Base-by-base conservation (phyloP, 2,329 filamentous ascomycete species). In the Torrubiella hemipterigena region DNA sequence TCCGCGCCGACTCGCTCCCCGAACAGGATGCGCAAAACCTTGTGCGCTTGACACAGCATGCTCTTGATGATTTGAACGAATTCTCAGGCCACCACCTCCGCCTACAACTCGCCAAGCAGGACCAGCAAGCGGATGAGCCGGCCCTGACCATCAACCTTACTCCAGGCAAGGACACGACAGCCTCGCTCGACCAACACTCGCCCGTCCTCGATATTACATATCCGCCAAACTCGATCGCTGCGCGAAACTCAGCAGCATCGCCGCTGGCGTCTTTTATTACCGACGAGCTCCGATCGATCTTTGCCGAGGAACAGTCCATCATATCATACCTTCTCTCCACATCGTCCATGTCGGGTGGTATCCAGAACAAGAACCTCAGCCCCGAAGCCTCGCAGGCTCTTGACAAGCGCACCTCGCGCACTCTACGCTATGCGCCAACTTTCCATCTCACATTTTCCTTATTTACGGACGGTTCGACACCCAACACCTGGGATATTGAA, bases 371-470 rank as follows among this genome's bases (percentile, higher is more conserved):
- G 36, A 59, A 59, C 5, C 42, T 71, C 23, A 57, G 61, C 1
- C 59, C 67, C 20, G 64, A 73, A 19, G 58, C 66, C 1, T 60
- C 67, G 16, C 72, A 73, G 24, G 61, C 67, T 1, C 63, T 74
- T 43, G 70, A 58, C 45, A 80, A 65, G 68, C 81, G 86, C 38
- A 82, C 82, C 21, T 91, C 82, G 3, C 71, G 86, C 30, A 85
- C 86, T 1, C 71, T 96, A 48, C 93, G 89, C 51, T 93, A 95
- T 51, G 81, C 91, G 4, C 77, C 87, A 11, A 93, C 84, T 0
- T 98, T 96, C 51, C 91, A 98, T 50, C 64, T 98, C 17, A 94
- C 87, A 0, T 94, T 98, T 49, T 98, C 91, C 0, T 67, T 98
- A 4, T 96, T 98, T 51, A 91, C 85, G 0, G 80, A 81, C 10